These are phyloP conservation scores for Akebia trifoliata DNA, from an alignment of 164 flowering plant genomes.

Conservation along the genomic window DNA sequence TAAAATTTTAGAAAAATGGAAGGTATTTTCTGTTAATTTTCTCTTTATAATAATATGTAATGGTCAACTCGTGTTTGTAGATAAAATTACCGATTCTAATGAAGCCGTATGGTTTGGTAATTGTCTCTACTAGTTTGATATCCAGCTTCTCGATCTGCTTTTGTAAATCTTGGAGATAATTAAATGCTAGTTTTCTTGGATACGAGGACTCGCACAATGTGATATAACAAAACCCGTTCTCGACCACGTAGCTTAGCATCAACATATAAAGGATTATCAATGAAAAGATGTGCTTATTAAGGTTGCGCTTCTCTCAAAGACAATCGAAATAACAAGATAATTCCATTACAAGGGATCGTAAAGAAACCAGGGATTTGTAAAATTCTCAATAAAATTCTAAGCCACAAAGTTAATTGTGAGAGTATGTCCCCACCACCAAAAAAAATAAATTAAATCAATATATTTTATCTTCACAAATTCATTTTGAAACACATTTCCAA, in stretches of 20 bases:
- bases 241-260: constrained; percentile 38
- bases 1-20: no score
- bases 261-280: constrained; percentile 1
- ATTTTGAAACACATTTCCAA: no score
- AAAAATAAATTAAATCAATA: no score
- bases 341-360: no score
- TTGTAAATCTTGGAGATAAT: constrained; percentile 41
- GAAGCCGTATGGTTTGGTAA: constrained; percentile 42
- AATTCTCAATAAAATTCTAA: no score
- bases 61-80: background rate
- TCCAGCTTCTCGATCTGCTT: constrained; percentile 41
- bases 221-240: constrained; percentile 40
- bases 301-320: no score
- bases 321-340: no score
- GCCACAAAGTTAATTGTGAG: no score
- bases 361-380: no score
- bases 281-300: background rate
- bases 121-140: constrained; percentile 19
- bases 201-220: constrained; percentile 43
- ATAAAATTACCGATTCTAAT: constrained; percentile 37
- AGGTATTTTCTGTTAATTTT: no score
- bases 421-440: no score
- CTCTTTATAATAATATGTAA: background rate
- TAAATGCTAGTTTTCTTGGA: constrained; percentile 51
- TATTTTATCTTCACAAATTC: no score